Evolutionary conservation across 345 rosid genomes (phyloP).

Genomic region (Corchorus capsularis): DNA sequence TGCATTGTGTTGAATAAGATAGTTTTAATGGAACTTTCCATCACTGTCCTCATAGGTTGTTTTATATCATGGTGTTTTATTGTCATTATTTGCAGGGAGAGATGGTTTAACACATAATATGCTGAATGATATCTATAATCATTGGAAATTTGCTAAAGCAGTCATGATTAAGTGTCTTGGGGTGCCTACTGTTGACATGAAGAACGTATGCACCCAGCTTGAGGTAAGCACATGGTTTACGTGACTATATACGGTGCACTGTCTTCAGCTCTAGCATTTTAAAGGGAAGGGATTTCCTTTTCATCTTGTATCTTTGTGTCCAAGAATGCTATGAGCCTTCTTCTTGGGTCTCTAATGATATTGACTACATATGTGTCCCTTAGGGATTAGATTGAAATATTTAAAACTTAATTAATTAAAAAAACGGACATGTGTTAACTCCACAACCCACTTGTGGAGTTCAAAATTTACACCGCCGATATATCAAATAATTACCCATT

Average conservation of each 20-base stretch:
- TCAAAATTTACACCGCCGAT: no score
- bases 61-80: conserved; percentile 3
- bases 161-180: conserved; percentile 88
- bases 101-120: conserved; percentile 97
- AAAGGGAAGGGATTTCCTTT: not conserved
- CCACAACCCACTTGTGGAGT: no score
- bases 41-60: not conserved
- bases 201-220: conserved; percentile 77
- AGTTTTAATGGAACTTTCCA: not conserved
- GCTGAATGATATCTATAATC: conserved; percentile 84
- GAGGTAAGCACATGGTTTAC: conserved; percentile 74
- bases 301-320: not conserved
- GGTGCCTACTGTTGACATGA: conserved; percentile 89
- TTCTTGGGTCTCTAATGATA: no score
- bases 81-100: conserved; percentile 53
- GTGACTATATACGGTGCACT: not conserved
- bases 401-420: no score
- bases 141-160: conserved; percentile 78
- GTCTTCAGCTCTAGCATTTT: conserved; percentile 15
- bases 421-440: no score
- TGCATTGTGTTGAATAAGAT: not conserved
- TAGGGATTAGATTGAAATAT: no score
- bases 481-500: no score
- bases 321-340: not conserved
- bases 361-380: no score